Conservation (phyloP, 1,284 basidiomycete genomes). For the Erythrobasidium hasegawianum region DNA sequence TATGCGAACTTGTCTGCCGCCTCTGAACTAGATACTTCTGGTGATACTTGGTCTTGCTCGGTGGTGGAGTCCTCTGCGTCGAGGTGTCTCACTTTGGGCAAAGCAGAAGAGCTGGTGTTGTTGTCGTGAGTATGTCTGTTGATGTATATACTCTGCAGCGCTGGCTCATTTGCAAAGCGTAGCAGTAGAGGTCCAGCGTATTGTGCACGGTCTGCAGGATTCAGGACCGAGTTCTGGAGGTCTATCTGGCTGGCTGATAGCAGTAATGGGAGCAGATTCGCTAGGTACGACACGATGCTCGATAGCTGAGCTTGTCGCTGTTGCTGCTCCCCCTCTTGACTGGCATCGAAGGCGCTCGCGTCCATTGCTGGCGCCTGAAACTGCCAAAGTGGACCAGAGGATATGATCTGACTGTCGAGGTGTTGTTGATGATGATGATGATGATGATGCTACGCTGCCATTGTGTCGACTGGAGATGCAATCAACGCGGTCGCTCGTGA, state of each 20-base stretch:
- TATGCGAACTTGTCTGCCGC: conserved; percentile 21
- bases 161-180: conserved; percentile 23
- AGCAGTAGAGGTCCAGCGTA: conserved; percentile 3
- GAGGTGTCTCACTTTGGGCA: no score
- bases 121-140: conserved; percentile 33
- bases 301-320: neutral
- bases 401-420: no score
- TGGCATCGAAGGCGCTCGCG: neutral
- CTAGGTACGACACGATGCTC: conserved; percentile 13
- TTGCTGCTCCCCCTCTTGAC: neutral
- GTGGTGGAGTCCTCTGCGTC: neutral
- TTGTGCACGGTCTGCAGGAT: neutral
- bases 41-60: neutral
- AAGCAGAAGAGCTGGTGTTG: no score
- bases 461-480: no score
- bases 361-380: neutral
- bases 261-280: conserved; percentile 17
- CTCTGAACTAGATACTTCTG: neutral
- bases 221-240: conserved; percentile 11
- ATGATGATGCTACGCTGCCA: no score
- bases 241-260: conserved; percentile 19
- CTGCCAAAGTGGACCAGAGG: no score
- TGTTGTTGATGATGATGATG: no score
- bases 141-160: conserved; percentile 32
- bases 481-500: no score